These are phyloP conservation scores for Phytopythium oedochilum DNA, from an alignment of 352 stramenopile genomes.

Conservation along the genomic window DNA sequence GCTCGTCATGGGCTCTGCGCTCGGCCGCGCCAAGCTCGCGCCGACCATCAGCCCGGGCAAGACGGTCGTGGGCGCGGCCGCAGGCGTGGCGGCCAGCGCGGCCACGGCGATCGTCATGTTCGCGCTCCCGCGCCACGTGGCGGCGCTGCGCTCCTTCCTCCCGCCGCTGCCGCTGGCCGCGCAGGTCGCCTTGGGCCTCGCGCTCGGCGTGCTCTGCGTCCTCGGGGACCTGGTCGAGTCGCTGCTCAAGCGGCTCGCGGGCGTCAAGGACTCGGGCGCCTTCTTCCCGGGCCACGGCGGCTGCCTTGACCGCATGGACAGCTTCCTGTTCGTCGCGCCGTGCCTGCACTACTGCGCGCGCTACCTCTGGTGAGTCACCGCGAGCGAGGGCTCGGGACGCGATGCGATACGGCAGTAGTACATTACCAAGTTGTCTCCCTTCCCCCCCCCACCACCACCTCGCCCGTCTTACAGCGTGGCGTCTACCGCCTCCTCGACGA, in stretches of 20 bases:
- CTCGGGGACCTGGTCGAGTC: slow-evolving; percentile 66
- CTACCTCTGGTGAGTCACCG: not conserved
- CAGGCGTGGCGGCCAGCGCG: slow-evolving; percentile 44
- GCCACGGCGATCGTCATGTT: slow-evolving; percentile 44
- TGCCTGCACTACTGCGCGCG: slow-evolving; percentile 33
- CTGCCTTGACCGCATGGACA: slow-evolving; percentile 79
- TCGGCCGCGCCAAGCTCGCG: slow-evolving; percentile 58
- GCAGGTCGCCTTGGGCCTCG: slow-evolving; percentile 36
- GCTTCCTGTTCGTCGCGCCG: slow-evolving; percentile 63
- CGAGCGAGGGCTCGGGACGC: no score
- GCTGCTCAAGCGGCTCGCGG: slow-evolving; percentile 60
- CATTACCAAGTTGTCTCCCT: no score
- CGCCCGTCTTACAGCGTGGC: slow-evolving; percentile 39
- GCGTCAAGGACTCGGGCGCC: slow-evolving; percentile 63
- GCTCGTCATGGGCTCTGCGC: slow-evolving; percentile 45
- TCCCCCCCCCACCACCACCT: no score
- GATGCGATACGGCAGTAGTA: no score
- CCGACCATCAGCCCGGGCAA: slow-evolving; percentile 65
- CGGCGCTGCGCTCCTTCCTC: slow-evolving; percentile 12
- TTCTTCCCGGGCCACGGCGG: slow-evolving; percentile 76
- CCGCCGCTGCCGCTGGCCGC: slow-evolving; percentile 24
- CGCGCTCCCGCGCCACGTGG: slow-evolving; percentile 14
- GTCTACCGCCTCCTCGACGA: slow-evolving; percentile 52
- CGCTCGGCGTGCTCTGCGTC: slow-evolving; percentile 56
- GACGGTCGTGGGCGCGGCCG: slow-evolving; percentile 47